Conservation (phyloP, 1,139 yeast genomes). For the Williopsis jadinii region DNA sequence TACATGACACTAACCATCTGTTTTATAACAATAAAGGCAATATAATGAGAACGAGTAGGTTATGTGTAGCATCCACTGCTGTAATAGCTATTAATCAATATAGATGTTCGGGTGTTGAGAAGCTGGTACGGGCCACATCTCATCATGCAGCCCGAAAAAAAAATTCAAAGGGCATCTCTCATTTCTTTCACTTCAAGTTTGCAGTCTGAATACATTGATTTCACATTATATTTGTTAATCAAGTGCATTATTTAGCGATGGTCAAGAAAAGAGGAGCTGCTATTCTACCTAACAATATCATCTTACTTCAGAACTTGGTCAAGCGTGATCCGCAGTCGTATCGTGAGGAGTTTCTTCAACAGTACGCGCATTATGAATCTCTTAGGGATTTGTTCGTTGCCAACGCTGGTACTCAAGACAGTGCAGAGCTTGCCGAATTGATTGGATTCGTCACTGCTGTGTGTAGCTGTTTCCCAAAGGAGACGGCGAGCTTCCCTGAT, state of each 20-base stretch:
- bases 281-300: constrained; percentile 83
- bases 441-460: constrained; percentile 92
- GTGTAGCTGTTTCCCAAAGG: constrained; percentile 82
- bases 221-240: too few relatives aligned
- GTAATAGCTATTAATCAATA: too few relatives aligned
- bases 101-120: too few relatives aligned
- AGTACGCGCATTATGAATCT: constrained; percentile 87
- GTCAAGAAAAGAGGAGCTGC: constrained; percentile 89
- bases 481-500: constrained; percentile 75
- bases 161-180: too few relatives aligned
- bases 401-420: constrained; percentile 49
- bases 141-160: too few relatives aligned
- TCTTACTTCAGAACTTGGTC: constrained; percentile 83
- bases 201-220: too few relatives aligned
- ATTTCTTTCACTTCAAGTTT: too few relatives aligned
- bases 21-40: too few relatives aligned
- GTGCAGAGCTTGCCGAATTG: constrained; percentile 71
- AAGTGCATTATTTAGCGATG: constrained; percentile 35
- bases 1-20: too few relatives aligned
- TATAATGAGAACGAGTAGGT: too few relatives aligned
- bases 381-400: constrained; percentile 73
- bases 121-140: too few relatives aligned
- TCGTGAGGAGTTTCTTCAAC: constrained; percentile 87
- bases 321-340: constrained; percentile 92
- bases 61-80: too few relatives aligned